Evolutionary conservation across 768 basidiomycete genomes (phyloP).

Genomic region (Boletus rufocinnamomeus): DNA sequence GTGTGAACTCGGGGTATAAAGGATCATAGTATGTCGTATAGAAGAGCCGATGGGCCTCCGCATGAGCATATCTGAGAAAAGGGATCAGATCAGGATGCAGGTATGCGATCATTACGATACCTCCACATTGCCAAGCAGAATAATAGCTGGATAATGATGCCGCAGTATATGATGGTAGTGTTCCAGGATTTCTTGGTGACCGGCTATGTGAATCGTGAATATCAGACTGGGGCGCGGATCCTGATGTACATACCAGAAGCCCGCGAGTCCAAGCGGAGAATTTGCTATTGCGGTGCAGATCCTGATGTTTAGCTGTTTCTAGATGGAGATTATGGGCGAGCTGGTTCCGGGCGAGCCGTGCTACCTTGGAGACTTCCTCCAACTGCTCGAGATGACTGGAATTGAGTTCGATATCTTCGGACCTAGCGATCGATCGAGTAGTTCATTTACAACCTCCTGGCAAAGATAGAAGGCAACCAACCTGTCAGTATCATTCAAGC

Average conservation of each 20-base stretch:
- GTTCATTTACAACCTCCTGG: slow-evolving; percentile 9
- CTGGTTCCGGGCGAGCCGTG: slow-evolving; percentile 51
- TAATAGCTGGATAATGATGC: slow-evolving; percentile 46
- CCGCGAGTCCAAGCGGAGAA: slow-evolving; percentile 39
- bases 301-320: slow-evolving; percentile 38
- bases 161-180: slow-evolving; percentile 39
- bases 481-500: slow-evolving; percentile 61
- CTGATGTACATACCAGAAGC: slow-evolving; percentile 39
- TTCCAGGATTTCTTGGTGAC: slow-evolving; percentile 22
- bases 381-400: slow-evolving; percentile 51
- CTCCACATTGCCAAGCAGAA: slow-evolving; percentile 57
- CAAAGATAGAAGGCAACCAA: slow-evolving; percentile 27
- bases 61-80: slow-evolving; percentile 46
- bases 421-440: slow-evolving; percentile 33
- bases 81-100: slow-evolving; percentile 8
- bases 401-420: slow-evolving; percentile 41
- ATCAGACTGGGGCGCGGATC: slow-evolving; percentile 1
- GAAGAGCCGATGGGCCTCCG: slow-evolving; percentile 55
- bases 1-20: slow-evolving; percentile 70
- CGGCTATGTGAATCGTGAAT: slow-evolving; percentile 22
- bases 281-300: slow-evolving; percentile 38
- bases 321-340: slow-evolving; percentile 45
- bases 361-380: slow-evolving; percentile 51
- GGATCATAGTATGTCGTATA: slow-evolving; percentile 79
- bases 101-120: slow-evolving; percentile 38